Conservation (phyloP, 352 stramenopile species). For the Globisporangium iwayamae region DNA sequence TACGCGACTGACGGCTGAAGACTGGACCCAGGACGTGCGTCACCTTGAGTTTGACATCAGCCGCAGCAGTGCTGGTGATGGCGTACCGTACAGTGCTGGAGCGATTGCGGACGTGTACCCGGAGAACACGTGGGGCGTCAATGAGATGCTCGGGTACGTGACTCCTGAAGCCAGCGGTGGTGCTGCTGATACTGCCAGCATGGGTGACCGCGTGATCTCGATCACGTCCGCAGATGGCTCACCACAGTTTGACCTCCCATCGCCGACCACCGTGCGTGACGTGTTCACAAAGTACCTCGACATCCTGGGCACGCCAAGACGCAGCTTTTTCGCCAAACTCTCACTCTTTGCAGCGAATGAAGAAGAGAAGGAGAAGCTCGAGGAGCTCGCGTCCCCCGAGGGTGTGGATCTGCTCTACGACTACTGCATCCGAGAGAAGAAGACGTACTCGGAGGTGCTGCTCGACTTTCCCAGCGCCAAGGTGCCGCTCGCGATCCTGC, state of each 20-base stretch:
- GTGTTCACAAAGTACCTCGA: constrained; percentile 85
- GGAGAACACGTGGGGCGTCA: constrained; percentile 67
- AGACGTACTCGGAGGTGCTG: constrained; percentile 87
- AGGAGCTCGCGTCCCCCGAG: constrained; percentile 84
- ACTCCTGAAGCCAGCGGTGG: neutral
- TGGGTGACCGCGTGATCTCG: constrained; percentile 36
- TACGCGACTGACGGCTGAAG: constrained; percentile 51
- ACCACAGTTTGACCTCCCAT: constrained; percentile 48
- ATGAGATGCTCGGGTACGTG: constrained; percentile 63
- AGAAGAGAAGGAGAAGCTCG: constrained; percentile 91
- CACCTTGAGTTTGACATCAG: constrained; percentile 71
- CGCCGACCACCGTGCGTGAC: constrained; percentile 45
- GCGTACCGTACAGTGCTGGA: constrained; percentile 44
- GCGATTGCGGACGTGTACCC: constrained; percentile 79
- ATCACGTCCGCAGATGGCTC: constrained; percentile 49
- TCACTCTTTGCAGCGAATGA: constrained; percentile 74
- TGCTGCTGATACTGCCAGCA: constrained; percentile 3
- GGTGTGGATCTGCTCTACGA: constrained; percentile 91
- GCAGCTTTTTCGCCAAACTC: constrained; percentile 86
- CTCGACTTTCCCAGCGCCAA: constrained; percentile 80
- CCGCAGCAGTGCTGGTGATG: neutral
- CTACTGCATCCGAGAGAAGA: constrained; percentile 91
- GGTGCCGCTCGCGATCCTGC: constrained; percentile 61
- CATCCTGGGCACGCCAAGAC: constrained; percentile 81
- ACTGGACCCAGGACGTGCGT: constrained; percentile 82